phyloP scores from a whole-genome alignment of 1,139 yeast genomes.

The Taphrina pruni region DNA sequence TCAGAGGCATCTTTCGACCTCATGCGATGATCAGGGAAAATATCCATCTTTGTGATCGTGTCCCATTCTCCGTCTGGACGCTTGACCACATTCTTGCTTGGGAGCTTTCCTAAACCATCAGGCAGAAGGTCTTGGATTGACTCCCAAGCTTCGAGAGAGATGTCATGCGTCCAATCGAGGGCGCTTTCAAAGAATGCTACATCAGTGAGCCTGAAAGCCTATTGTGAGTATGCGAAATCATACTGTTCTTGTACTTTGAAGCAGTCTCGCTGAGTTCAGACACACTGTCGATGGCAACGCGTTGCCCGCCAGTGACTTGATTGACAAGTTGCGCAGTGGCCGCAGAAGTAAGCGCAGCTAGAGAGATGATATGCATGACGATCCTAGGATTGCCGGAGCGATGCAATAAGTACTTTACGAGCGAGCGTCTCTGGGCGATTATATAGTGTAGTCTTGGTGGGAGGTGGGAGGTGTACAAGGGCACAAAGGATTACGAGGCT shows the following conservation, averaged over 20 bases:
- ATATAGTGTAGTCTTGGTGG: background rate
- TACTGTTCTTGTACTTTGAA: constrained; percentile 22
- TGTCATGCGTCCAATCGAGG: constrained; percentile 33
- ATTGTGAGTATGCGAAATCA: background rate
- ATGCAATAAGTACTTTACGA: background rate
- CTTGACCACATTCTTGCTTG: constrained; percentile 26
- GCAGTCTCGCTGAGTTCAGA: constrained; percentile 16
- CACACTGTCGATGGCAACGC: constrained; percentile 18
- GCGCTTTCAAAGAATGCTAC: constrained; percentile 31
- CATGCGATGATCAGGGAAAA: constrained; percentile 56
- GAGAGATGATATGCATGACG: constrained; percentile 12
- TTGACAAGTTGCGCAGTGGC: constrained; percentile 28
- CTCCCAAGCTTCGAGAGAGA: constrained; percentile 33
- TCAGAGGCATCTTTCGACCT: constrained; percentile 66
- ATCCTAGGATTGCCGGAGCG: background rate
- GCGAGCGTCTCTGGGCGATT: background rate
- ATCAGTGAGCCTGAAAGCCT: background rate
- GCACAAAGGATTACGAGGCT: constrained; percentile 8
- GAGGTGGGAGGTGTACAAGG: background rate
- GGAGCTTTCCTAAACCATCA: constrained; percentile 43
- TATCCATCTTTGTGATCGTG: constrained; percentile 33
- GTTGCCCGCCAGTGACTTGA: constrained; percentile 5
- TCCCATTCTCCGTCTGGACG: constrained; percentile 37
- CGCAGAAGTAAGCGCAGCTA: constrained; percentile 13
- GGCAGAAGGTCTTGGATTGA: constrained; percentile 36